These are phyloP conservation scores for Colletotrichum nymphaeae DNA, from an alignment of 2,329 filamentous ascomycete genomes.

Conservation along the genomic window DNA sequence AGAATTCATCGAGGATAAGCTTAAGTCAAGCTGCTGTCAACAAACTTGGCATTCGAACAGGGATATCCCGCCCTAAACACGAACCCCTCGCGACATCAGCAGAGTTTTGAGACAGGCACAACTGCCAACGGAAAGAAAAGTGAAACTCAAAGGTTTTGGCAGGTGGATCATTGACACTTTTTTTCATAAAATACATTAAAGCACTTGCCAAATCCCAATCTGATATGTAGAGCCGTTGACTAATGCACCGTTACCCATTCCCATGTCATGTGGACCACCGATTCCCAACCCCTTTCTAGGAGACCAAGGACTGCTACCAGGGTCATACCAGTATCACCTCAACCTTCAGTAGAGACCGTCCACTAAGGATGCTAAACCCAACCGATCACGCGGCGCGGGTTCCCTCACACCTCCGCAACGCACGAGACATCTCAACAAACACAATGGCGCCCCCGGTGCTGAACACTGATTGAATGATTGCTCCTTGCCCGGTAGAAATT, in stretches of 20 bases:
- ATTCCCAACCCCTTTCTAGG: not conserved
- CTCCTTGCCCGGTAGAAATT: not conserved
- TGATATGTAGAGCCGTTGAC: conserved; percentile 2
- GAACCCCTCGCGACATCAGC: not conserved
- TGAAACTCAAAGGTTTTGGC: not conserved
- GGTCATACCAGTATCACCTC: not conserved
- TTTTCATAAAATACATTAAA: conserved; percentile 10
- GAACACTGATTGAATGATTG: not conserved
- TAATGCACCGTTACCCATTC: conserved; percentile 14
- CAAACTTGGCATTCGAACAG: not conserved
- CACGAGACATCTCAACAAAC: not conserved
- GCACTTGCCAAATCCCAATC: conserved; percentile 15
- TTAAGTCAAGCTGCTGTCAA: conserved; percentile 15
- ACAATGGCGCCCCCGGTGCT: not conserved
- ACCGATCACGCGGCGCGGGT: not conserved
- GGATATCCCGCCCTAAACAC: not conserved
- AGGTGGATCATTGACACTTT: not conserved
- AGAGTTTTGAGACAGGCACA: not conserved
- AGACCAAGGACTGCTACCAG: not conserved
- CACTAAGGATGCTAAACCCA: not conserved
- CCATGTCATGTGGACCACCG: not conserved
- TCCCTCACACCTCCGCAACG: not conserved
- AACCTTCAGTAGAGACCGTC: not conserved
- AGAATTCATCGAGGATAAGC: not conserved
- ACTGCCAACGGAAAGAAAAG: not conserved